Percentiles rank a stretch among this genome's conserved stretches.
phyloP scores from a whole-genome alignment of 2,329 filamentous ascomycete genomes.

The Cucurbitaria berberidis region DNA sequence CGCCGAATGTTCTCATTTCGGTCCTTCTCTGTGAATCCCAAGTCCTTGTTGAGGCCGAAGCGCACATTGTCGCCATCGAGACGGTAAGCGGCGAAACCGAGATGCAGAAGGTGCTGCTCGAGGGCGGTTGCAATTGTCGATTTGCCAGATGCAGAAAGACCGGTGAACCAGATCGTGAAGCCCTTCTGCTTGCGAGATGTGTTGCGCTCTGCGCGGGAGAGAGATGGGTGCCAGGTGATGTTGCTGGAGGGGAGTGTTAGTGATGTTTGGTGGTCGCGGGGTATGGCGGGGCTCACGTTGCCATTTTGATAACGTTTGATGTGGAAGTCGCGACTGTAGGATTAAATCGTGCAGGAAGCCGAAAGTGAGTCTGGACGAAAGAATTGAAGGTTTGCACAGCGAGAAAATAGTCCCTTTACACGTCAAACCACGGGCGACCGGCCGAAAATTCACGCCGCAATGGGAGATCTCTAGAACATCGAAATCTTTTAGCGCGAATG shows the following conservation, averaged over 20 bases:
- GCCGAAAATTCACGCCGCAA: slow-evolving; percentile 11
- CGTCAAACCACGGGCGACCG: slow-evolving; percentile 12
- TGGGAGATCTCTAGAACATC: slow-evolving; percentile 13
- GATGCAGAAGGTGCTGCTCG: slow-evolving; percentile 93
- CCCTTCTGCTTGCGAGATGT: slow-evolving; percentile 80
- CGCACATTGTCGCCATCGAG: slow-evolving; percentile 98
- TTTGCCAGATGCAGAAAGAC: slow-evolving; percentile 94
- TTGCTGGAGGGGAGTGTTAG: slow-evolving; percentile 63
- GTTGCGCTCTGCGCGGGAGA: slow-evolving; percentile 79
- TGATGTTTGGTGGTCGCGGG: slow-evolving; percentile 20
- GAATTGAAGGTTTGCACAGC: background rate
- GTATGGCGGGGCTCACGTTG: slow-evolving; percentile 45
- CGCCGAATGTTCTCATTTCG: slow-evolving; percentile 97
- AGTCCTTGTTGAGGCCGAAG: slow-evolving; percentile 96
- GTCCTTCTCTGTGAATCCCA: slow-evolving; percentile 91
- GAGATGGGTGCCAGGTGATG: slow-evolving; percentile 87
- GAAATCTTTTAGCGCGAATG: slow-evolving; percentile 37
- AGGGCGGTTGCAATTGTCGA: slow-evolving; percentile 96
- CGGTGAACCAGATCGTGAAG: slow-evolving; percentile 97
- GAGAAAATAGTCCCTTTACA: slow-evolving; percentile 7
- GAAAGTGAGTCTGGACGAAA: background rate
- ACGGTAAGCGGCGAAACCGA: slow-evolving; percentile 83
- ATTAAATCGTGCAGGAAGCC: background rate
- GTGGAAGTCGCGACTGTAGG: background rate
- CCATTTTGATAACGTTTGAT: slow-evolving; percentile 29